Percentiles rank a stretch among this genome's conserved stretches.
phyloP scores from a whole-genome alignment of 176 grass and related monocot species.

The Cenchrus purpureus region DNA sequence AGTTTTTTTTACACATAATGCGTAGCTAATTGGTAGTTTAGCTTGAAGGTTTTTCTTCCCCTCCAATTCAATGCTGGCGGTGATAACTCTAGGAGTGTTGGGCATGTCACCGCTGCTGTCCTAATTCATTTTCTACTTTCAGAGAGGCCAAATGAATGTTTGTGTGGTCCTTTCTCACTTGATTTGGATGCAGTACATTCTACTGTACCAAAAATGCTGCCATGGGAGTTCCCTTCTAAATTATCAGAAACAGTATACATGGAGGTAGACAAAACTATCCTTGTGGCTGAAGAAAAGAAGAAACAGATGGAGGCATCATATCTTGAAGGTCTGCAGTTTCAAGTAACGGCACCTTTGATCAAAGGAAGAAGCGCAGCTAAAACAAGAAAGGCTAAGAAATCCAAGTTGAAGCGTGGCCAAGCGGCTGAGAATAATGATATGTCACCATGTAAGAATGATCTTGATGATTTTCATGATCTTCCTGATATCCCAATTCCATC shows the following conservation, averaged over 20 bases:
- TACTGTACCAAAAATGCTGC: constrained; percentile 68
- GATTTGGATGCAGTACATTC: constrained; percentile 49
- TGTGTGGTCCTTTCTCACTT: constrained; percentile 35
- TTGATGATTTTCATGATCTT: constrained; percentile 83
- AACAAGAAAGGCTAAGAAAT: constrained; percentile 64
- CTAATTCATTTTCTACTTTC: constrained; percentile 48
- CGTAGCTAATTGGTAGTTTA: constrained; percentile 14
- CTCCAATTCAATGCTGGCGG: constrained; percentile 1
- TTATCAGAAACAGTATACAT: constrained; percentile 72
- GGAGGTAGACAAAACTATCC: constrained; percentile 80
- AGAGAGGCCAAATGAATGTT: constrained; percentile 43
- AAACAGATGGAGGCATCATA: constrained; percentile 45
- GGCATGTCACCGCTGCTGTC: neutral
- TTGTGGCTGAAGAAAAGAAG: constrained; percentile 64
- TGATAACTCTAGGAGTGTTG: constrained; percentile 22
- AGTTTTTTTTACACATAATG: constrained; percentile 21
- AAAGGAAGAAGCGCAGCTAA: constrained; percentile 49
- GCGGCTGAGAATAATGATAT: constrained; percentile 50
- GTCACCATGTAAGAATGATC: constrained; percentile 67
- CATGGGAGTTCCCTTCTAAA: constrained; percentile 77
- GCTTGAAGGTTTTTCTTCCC: neutral
- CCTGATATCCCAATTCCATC: constrained; percentile 43
- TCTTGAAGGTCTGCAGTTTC: constrained; percentile 45
- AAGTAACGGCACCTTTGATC: constrained; percentile 44
- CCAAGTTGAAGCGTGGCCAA: constrained; percentile 61